Conservation (phyloP, 2,329 filamentous ascomycete species). For the Penicillium psychrosexuale region DNA sequence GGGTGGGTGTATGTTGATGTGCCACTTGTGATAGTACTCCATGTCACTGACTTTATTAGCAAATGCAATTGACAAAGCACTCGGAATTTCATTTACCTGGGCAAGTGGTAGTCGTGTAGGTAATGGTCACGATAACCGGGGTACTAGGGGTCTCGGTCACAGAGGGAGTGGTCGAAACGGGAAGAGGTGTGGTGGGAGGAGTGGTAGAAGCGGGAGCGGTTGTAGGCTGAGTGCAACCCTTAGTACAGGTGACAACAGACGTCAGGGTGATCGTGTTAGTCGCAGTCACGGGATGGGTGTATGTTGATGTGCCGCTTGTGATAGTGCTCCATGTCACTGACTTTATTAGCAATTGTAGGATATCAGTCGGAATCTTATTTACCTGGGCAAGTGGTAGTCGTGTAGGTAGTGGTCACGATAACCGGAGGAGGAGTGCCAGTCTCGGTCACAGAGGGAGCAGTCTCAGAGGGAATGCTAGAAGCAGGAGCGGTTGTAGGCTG, state of each 20-base stretch:
- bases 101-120: constrained; percentile 30
- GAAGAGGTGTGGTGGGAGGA: background rate
- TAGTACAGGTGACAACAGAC: constrained; percentile 22
- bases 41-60: constrained; percentile 22
- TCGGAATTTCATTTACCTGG: constrained; percentile 20
- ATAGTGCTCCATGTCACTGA: constrained; percentile 23
- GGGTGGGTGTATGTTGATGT: constrained; percentile 22
- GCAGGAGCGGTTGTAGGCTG: constrained; percentile 5
- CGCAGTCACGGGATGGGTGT: constrained; percentile 23
- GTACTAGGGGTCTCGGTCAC: too few species aligned
- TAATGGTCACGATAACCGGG: constrained; percentile 19
- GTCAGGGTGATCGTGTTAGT: constrained; percentile 25
- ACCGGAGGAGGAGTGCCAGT: constrained; percentile 12
- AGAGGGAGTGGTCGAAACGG: background rate
- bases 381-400: constrained; percentile 32
- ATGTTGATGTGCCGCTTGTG: constrained; percentile 20
- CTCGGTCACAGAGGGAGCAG: too few species aligned
- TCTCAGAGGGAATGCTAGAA: background rate
- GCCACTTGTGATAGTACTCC: constrained; percentile 22
- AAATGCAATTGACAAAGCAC: background rate
- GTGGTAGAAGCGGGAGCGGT: background rate
- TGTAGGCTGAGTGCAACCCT: constrained; percentile 14
- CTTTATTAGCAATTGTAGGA: constrained; percentile 10
- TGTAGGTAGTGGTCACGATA: constrained; percentile 22
- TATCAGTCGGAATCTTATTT: background rate